These are phyloP conservation scores for Fraxinus quadrangulata DNA, from an alignment of 257 asterid species.

Conservation along the genomic window DNA sequence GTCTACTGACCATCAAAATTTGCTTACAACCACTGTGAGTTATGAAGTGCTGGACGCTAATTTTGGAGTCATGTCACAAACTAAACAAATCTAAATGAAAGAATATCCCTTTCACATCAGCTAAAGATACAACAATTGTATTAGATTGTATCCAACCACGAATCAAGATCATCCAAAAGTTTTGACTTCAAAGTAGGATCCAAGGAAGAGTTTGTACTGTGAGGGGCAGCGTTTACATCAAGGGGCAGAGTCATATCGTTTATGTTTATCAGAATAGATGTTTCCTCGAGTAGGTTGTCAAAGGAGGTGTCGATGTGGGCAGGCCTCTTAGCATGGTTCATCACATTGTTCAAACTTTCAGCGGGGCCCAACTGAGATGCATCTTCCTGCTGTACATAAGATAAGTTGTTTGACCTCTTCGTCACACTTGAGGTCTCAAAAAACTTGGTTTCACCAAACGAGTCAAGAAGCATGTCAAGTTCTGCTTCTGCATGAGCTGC, in stretches of 20 bases:
- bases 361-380: slow-evolving; percentile 17
- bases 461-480: slow-evolving; percentile 82
- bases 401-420: slow-evolving; percentile 12
- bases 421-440: slow-evolving; percentile 30
- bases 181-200: slow-evolving; percentile 51
- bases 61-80: neutral
- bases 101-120: neutral
- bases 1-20: neutral
- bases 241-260: slow-evolving; percentile 17
- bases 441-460: slow-evolving; percentile 45
- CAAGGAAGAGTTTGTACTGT: slow-evolving; percentile 20
- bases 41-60: no score
- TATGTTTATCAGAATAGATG: slow-evolving; percentile 30
- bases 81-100: neutral
- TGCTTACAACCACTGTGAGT: no score
- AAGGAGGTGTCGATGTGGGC: slow-evolving; percentile 41
- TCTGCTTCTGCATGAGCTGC: slow-evolving; percentile 69
- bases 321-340: slow-evolving; percentile 11
- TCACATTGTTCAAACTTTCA: slow-evolving; percentile 22
- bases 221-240: slow-evolving; percentile 27
- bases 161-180: slow-evolving; percentile 24
- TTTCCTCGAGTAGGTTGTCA: slow-evolving; percentile 61
- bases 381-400: slow-evolving; percentile 7
- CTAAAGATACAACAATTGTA: neutral
- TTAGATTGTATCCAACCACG: neutral